These are phyloP conservation scores for Neonectria ditissima DNA, from an alignment of 2,329 filamentous ascomycete genomes.

Conservation along the genomic window DNA sequence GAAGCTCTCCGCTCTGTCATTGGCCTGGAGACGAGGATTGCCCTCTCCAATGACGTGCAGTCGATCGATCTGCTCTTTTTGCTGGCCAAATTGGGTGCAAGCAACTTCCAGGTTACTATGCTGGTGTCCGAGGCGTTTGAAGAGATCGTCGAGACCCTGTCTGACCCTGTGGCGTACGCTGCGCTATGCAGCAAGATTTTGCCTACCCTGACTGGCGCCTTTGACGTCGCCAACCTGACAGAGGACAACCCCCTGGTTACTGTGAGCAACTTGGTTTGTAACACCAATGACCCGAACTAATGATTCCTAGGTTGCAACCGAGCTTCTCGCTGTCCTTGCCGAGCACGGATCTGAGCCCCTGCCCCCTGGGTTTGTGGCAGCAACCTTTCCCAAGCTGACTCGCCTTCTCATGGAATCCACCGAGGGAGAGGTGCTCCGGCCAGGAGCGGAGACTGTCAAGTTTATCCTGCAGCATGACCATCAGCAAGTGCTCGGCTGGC, in stretches of 20 bases:
- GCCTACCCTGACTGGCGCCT: constrained; percentile 87
- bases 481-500: constrained; percentile 89
- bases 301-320: constrained; percentile 74
- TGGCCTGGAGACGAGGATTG: constrained; percentile 79
- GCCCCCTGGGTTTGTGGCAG: constrained; percentile 85
- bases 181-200: constrained; percentile 87
- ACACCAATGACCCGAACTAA: constrained; percentile 34
- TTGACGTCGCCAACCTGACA: constrained; percentile 88
- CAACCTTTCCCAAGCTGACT: constrained; percentile 88
- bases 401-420: constrained; percentile 82
- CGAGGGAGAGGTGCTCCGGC: constrained; percentile 90
- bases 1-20: constrained; percentile 89
- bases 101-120: constrained; percentile 91
- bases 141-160: constrained; percentile 79
- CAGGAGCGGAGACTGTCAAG: constrained; percentile 87
- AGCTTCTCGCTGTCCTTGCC: constrained; percentile 83
- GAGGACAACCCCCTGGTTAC: constrained; percentile 87
- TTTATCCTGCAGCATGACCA: constrained; percentile 92
- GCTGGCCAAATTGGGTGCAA: constrained; percentile 87
- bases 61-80: constrained; percentile 88
- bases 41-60: constrained; percentile 76
- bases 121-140: constrained; percentile 93
- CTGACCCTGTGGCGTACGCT: constrained; percentile 77
- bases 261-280: constrained; percentile 53
- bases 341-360: constrained; percentile 88